A percentile compares a stretch with the other conserved stretches of the same genome.
Conservation (phyloP, 1,284 basidiomycete species). For the Pholiota adiposa region DNA sequence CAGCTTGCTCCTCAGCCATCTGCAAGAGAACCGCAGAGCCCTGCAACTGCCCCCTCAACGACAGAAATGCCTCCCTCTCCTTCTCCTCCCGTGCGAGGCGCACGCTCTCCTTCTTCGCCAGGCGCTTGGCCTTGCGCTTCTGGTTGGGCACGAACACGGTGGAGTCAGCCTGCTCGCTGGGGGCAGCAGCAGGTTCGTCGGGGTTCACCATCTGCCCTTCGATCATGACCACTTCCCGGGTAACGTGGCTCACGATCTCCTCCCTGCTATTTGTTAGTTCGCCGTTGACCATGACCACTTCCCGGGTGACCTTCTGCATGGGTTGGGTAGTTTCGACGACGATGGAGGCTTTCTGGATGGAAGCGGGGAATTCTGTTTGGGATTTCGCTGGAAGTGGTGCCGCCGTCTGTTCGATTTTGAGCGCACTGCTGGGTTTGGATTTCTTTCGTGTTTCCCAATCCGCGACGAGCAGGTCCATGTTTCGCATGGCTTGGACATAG, state of each 20-base stretch:
- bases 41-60: neutral
- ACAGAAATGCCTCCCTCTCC: constrained; percentile 15
- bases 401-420: neutral
- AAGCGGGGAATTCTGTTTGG: no score
- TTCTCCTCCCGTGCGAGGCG: constrained; percentile 22
- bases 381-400: no score
- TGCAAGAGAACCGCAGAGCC: no score
- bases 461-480: constrained; percentile 44
- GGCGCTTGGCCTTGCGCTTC: constrained; percentile 24
- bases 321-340: neutral
- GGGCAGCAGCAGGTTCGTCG: neutral
- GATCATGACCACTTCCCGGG: constrained; percentile 14
- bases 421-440: constrained; percentile 9
- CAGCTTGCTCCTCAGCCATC: neutral
- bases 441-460: constrained; percentile 13
- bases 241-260: constrained; percentile 13
- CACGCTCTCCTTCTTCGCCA: constrained; percentile 15
- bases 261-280: constrained; percentile 8
- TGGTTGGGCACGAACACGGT: constrained; percentile 4
- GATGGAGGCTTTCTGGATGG: neutral
- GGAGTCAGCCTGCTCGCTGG: neutral
- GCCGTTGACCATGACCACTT: constrained; percentile 18
- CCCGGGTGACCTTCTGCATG: constrained; percentile 10
- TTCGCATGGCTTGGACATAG: constrained; percentile 54
- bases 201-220: constrained; percentile 9